Evolutionary conservation across 805 yeast species (phyloP), one percentile per base, ranked within the genome.

Genomic region (Kluyveromyces nonfermentans): DNA sequence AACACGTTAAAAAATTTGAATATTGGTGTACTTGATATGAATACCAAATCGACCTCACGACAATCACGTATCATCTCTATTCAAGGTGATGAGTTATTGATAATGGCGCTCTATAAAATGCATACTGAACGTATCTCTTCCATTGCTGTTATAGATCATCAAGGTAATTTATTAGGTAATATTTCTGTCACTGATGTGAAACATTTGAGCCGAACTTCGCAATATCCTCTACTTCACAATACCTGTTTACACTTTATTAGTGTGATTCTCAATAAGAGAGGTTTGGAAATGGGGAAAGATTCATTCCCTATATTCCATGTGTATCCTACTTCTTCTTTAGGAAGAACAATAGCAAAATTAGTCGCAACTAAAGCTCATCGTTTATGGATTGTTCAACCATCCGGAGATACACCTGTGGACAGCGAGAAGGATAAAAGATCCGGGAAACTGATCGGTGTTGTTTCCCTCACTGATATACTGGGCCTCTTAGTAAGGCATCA

Each of bases 281-380:
- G 98, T 17, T 72, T 90, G 28, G 94, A 83, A 56, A 61, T 54
- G 39, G 89, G 88, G 59, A 88, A 89, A 64, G 98, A 90, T 68
- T 87, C 94, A 35, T 90, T 83, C 72, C 98, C 98, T 15, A 90
- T 93, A 34, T 90, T 90, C 73, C 95, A 90, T 62, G 96, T 90
- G 20, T 82, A 85, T 49, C 77, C 78, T 48, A 73, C 75, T 34
- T 78, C 94, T 8, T 80, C 93, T 0, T 71, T 93, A 41, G 95
- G 87, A 30, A 76, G 96, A 62, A 87, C 94, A 7, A 75, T 93
- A 57, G 97, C 97, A 30, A 90, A 93, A 62, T 70, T 90, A 53
- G 97, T 90, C 12, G 97, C 98, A 5, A 90, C 98, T 1, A 82
- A 82, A 62, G 78, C 96, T 2, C 98, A 90, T 66, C 75, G 98